These are phyloP conservation scores for Penicillium occitanis DNA, from an alignment of 2,329 filamentous ascomycete genomes.

Conservation along the genomic window DNA sequence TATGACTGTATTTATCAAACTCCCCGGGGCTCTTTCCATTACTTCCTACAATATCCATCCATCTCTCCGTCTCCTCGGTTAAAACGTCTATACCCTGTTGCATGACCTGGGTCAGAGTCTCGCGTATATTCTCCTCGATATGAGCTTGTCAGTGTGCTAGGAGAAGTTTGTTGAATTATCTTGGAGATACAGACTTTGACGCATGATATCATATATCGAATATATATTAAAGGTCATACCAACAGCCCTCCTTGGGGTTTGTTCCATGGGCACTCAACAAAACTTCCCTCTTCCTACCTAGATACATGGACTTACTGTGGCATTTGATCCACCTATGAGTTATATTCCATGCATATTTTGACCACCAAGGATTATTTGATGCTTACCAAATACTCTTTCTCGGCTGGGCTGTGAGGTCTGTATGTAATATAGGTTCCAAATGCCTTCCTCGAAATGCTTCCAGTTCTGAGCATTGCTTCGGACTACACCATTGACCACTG, in stretches of 20 bases:
- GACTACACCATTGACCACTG: conserved; percentile 26
- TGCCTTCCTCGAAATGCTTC: conserved; percentile 1
- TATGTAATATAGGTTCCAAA: no score
- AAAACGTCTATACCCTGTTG: background rate
- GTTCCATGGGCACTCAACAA: no score
- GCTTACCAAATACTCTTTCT: no score
- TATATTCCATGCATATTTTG: no score
- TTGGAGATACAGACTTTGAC: background rate
- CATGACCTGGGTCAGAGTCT: background rate
- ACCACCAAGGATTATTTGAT: no score
- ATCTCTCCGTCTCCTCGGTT: background rate
- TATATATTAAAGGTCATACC: no score
- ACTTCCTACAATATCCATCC: background rate
- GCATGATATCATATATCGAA: background rate
- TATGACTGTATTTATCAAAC: background rate
- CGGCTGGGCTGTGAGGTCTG: no score
- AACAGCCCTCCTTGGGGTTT: no score
- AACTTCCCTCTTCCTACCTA: no score
- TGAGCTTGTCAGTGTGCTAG: background rate
- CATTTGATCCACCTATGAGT: no score
- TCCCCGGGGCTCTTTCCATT: background rate
- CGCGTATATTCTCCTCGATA: background rate
- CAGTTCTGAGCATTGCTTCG: conserved; percentile 21
- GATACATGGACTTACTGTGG: no score
- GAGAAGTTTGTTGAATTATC: background rate